Evolutionary conservation across 257 asterid genomes (phyloP).

Genomic region (Verbascum thapsus): DNA sequence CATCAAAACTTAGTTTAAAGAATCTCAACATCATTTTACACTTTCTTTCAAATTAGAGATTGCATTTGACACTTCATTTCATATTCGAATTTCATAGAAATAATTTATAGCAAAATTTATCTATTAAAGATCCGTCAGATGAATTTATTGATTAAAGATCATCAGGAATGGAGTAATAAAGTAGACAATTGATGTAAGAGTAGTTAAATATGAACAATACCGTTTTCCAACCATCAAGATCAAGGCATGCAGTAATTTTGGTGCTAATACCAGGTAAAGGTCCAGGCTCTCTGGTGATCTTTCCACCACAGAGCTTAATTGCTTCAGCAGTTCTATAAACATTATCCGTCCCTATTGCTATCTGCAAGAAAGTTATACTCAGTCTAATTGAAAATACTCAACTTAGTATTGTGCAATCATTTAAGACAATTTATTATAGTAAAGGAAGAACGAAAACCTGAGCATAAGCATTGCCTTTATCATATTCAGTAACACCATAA

Average conservation of each 20-base stretch:
- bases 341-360: conserved; percentile 93
- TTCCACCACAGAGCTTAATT: conserved; percentile 72
- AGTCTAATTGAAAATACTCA: conserved; percentile 17
- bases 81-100: no score
- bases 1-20: no score
- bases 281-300: conserved; percentile 85
- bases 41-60: no score
- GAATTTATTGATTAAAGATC: no score
- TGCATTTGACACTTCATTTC: no score
- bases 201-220: conserved; percentile 41
- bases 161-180: conserved; percentile 22
- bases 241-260: conserved; percentile 92
- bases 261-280: conserved; percentile 91
- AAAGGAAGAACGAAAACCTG: conserved; percentile 44
- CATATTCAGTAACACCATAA: conserved; percentile 63
- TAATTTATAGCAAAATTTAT: no score
- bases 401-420: conserved; percentile 20
- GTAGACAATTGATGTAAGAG: not conserved
- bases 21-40: no score
- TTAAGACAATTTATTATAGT: not conserved
- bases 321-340: conserved; percentile 95
- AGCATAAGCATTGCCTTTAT: conserved; percentile 68
- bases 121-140: not conserved
- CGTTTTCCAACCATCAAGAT: conserved; percentile 99
- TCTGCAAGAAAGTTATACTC: conserved; percentile 46